Conservation (phyloP, 2,329 filamentous ascomycete species). For the Trichoderma sp. region DNA sequence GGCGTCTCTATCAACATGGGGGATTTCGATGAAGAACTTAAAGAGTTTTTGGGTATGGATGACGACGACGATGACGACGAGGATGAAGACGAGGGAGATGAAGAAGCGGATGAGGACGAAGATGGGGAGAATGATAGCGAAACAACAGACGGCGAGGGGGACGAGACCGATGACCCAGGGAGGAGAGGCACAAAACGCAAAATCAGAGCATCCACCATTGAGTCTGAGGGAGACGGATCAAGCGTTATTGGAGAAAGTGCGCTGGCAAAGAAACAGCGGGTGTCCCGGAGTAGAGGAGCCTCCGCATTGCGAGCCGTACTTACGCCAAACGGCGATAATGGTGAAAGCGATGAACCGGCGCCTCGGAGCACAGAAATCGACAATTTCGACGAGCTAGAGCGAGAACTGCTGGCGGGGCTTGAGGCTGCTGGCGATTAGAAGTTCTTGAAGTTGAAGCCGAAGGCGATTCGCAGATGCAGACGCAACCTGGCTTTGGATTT, state of each 20-base stretch:
- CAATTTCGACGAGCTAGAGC: constrained; percentile 56
- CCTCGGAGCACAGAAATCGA: constrained; percentile 16
- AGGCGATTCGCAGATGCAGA: background rate
- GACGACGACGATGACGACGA: constrained; percentile 50
- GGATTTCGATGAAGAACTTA: constrained; percentile 67
- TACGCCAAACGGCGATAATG: constrained; percentile 39
- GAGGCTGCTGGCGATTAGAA: constrained; percentile 39
- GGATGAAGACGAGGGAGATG: constrained; percentile 25
- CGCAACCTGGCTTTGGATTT: background rate
- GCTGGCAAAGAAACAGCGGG: constrained; percentile 50
- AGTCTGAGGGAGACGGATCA: constrained; percentile 34
- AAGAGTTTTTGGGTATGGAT: constrained; percentile 65
- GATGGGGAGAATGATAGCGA: constrained; percentile 21
- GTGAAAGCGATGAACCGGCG: constrained; percentile 15
- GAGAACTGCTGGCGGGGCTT: constrained; percentile 60
- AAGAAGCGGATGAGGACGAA: constrained; percentile 20
- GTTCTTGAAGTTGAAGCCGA: constrained; percentile 23
- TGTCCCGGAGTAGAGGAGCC: constrained; percentile 44
- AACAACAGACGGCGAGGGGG: constrained; percentile 31
- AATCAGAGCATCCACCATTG: constrained; percentile 29
- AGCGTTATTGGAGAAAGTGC: constrained; percentile 36
- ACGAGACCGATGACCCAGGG: constrained; percentile 27
- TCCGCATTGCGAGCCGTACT: constrained; percentile 47
- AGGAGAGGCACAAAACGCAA: constrained; percentile 37
- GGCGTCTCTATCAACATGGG: constrained; percentile 45